Evolutionary conservation across 305 asterid genomes (phyloP).

Genomic region (Fraxinus paxiana): DNA sequence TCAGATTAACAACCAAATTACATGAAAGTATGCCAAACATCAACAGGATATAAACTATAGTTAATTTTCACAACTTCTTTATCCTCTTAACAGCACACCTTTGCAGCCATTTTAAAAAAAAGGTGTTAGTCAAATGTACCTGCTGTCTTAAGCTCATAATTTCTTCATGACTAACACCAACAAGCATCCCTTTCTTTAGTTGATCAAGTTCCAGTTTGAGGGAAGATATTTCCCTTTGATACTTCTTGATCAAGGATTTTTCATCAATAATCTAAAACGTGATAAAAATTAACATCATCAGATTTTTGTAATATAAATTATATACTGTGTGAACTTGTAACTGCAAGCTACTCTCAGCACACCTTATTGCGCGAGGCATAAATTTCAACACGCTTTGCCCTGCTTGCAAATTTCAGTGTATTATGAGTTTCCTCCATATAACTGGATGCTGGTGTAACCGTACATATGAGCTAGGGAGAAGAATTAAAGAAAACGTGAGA

Average conservation of each 20-base stretch:
- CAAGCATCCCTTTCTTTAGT: slow-evolving; percentile 69
- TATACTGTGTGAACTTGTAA: not conserved
- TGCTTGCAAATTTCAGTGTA: slow-evolving; percentile 92
- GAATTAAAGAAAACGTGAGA: slow-evolving; percentile 11
- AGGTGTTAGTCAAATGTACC: slow-evolving; percentile 41
- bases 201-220: slow-evolving; percentile 91
- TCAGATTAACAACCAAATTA: not conserved
- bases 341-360: slow-evolving; percentile 14
- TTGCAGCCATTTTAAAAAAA: not conserved
- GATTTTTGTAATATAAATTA: slow-evolving; percentile 14
- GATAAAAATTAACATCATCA: not conserved
- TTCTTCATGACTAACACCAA: slow-evolving; percentile 77
- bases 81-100: slow-evolving; percentile 11
- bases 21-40: slow-evolving; percentile 8
- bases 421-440: slow-evolving; percentile 96
- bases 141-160: slow-evolving; percentile 72
- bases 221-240: slow-evolving; percentile 86
- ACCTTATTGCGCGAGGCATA: slow-evolving; percentile 90
- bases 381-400: slow-evolving; percentile 92
- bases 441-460: slow-evolving; percentile 96
- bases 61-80: not conserved
- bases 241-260: slow-evolving; percentile 93
- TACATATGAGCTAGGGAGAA: slow-evolving; percentile 76
- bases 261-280: slow-evolving; percentile 86
- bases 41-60: not conserved